Evolutionary conservation across 1,139 yeast genomes (phyloP).

Genomic region (Pichia sp.): DNA sequence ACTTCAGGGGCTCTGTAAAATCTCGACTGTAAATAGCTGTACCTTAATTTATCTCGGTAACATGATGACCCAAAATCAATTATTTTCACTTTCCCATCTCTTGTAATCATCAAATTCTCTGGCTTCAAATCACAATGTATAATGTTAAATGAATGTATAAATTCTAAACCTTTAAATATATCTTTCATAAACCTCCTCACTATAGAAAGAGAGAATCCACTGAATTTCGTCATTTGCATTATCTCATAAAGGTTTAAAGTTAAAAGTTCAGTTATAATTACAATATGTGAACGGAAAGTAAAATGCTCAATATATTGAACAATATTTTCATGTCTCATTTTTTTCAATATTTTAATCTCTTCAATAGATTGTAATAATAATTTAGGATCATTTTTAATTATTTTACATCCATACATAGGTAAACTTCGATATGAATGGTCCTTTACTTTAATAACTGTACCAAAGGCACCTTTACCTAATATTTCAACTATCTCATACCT

Average conservation of each 20-base stretch:
- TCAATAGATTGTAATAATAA: conserved; percentile 79
- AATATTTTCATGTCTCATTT: conserved; percentile 30
- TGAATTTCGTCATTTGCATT: conserved; percentile 51
- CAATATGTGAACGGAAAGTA: conserved; percentile 69
- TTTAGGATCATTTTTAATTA: conserved; percentile 65
- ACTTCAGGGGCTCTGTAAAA: conserved; percentile 76
- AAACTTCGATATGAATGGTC: conserved; percentile 53
- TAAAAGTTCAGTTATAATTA: conserved; percentile 69
- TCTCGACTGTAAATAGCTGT: conserved; percentile 57
- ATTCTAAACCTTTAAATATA: conserved; percentile 52
- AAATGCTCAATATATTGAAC: conserved; percentile 62
- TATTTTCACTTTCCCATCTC: conserved; percentile 34
- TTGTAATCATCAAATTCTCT: conserved; percentile 50
- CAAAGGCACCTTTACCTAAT: conserved; percentile 81
- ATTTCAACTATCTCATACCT: conserved; percentile 54
- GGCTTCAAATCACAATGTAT: conserved; percentile 81
- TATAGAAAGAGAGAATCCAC: conserved; percentile 51
- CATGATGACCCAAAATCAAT: conserved; percentile 66
- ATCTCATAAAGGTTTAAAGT: conserved; percentile 64
- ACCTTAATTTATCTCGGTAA: conserved; percentile 38
- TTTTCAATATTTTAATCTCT: conserved; percentile 44
- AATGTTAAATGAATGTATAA: conserved; percentile 48
- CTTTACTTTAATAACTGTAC: conserved; percentile 62
- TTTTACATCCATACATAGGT: conserved; percentile 58
- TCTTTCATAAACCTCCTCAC: conserved; percentile 48